Evolutionary conservation across 2,329 filamentous ascomycete species (phyloP).

Genomic region (Calcarisporium arbuscula): DNA sequence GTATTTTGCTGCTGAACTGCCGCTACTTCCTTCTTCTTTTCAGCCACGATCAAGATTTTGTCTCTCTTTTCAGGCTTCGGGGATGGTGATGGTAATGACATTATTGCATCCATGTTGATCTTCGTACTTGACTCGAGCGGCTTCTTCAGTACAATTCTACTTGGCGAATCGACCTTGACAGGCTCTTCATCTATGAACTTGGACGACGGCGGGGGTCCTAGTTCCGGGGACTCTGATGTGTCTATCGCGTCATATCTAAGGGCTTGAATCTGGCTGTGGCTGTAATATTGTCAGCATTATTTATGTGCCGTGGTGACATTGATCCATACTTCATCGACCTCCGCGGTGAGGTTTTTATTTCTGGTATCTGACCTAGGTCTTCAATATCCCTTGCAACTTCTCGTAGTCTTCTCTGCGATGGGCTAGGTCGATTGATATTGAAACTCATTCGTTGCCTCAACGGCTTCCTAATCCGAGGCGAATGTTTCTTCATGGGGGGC

Average conservation of each 20-base stretch:
- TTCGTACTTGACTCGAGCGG: conserved; percentile 22
- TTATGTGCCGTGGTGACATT: neutral
- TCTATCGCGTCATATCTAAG: conserved; percentile 43
- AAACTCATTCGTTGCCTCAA: conserved; percentile 35
- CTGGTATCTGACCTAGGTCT: conserved; percentile 51
- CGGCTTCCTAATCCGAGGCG: conserved; percentile 33
- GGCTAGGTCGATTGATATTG: conserved; percentile 34
- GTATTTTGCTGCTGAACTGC: neutral
- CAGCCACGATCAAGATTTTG: conserved; percentile 3
- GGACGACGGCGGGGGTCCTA: conserved; percentile 58
- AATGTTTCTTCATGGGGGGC: conserved; percentile 45
- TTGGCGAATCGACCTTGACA: conserved; percentile 46
- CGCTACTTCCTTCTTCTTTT: neutral
- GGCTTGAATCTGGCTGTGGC: conserved; percentile 57
- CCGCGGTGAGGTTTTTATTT: conserved; percentile 62
- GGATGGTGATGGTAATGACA: no score
- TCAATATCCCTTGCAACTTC: conserved; percentile 51
- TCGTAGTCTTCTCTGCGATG: conserved; percentile 50
- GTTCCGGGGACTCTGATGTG: conserved; percentile 58
- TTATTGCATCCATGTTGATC: no score
- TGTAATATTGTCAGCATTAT: conserved; percentile 29
- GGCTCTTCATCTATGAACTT: conserved; percentile 52
- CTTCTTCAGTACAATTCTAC: conserved; percentile 12
- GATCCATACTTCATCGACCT: conserved; percentile 60
- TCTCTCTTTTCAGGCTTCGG: conserved; percentile 16